Base-by-base conservation (phyloP, 108 stramenopile species). In the Cyclotella distinguenda region DNA sequence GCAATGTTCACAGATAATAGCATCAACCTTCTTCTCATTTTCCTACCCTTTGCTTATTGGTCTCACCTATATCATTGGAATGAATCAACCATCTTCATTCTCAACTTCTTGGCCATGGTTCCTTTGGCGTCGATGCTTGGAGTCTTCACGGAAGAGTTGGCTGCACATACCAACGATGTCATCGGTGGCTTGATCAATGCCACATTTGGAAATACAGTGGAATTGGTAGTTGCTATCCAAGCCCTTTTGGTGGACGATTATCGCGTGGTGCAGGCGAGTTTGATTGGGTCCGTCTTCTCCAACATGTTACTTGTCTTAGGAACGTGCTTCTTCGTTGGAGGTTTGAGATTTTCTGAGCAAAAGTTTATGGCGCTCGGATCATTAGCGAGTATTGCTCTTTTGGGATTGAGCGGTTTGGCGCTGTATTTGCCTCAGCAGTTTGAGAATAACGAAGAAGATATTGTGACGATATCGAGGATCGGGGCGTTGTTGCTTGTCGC, bases 161-260 rank as follows among this genome's bases (percentile, higher is more conserved):
- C 96, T 0, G 75, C 91, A 6, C 96, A 99, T 79, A 99, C 97
- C 19, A 96, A 95, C 61, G 86, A 97, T 49, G 86, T 92, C 1
- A 82, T 97, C 56, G 98, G 96, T 9, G 98, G 98, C 50, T 72
- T 98, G 12, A 74, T 98, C 74, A 97, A 98, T 81, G 98, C 96
- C 32, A 96, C 98, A 26, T 94, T 98, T 69, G 98, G 98, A 44
- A 98, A 98, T 74, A 93, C 94, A 12, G 94, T 95, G 16, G 98
- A 97, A 71, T 71, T 96, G 7, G 90, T 98, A 8, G 86, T 95
- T 33, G 91, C 86, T 10, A 86, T 96, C 35, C 86, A 93, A 34
- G 95, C 94, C 3, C 52, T 96, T 19, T 47, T 85, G 64, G 81
- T 77, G 2, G 74, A 85, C 28, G 92, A 92, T 59, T 84, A 89